Evolutionary conservation across 306 rosid genomes (phyloP), one percentile per base, ranked within the genome.

Genomic region (Oxytropis ochrocephala): DNA sequence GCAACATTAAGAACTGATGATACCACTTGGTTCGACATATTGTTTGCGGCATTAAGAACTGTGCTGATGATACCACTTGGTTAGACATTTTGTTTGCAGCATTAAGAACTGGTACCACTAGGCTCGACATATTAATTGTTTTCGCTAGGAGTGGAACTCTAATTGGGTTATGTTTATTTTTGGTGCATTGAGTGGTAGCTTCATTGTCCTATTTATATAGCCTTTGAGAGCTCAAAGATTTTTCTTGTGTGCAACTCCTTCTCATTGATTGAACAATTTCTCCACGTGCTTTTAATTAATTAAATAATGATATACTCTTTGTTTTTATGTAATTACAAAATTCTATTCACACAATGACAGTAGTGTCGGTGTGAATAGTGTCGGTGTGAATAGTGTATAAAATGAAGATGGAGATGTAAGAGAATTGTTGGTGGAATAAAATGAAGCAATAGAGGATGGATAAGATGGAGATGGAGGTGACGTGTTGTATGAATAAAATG

Each of bases 81-180:
- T n/a, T n/a, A n/a, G n/a, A n/a, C n/a, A n/a, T n/a, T n/a, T n/a
- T n/a, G n/a, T n/a, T n/a, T n/a, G n/a, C n/a, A n/a, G n/a, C n/a
- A n/a, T n/a, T n/a, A n/a, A n/a, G 13, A 38, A 67, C 19, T 12
- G 74, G 33, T 52, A 61, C 16, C 4, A 76, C 30, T 63, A 67
- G 7, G 56, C 55, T 24, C 9, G 48, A 75, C 80, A 75, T 75
- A 59, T 21, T n/a, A n/a, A n/a, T n/a, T 64, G 67, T 8, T 54
- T 75, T 24, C 3, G 29, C 29, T 14, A 29, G 24, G 17, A 17
- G 0, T 24, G 11, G 48, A 39, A 12, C 1, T 51, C n/a, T 12
- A n/a, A n/a, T n/a, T 53, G 7, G 35, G 33, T 42, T 55, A 11
- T 49, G 72, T 7, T 18, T 0, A 12, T 8, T 14, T 36, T 55